Evolutionary conservation across 192 early-diverging fungal genomes (phyloP).

Genomic region (Podila epicladia): DNA sequence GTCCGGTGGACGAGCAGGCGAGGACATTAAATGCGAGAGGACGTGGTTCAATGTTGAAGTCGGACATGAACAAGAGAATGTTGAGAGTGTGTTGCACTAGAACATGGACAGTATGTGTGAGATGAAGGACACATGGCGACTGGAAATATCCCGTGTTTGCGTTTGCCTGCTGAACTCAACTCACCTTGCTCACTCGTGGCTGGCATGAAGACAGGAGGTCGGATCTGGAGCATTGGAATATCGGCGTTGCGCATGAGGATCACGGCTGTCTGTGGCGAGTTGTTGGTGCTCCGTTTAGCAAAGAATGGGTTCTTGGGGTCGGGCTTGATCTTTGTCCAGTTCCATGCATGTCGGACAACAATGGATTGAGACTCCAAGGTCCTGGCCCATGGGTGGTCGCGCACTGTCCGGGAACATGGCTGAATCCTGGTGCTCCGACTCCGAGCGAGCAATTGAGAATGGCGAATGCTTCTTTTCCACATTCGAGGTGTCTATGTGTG

Average conservation of each 20-base stretch:
- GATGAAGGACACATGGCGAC: background rate
- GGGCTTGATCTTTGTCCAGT: conserved; percentile 49
- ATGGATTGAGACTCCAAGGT: background rate
- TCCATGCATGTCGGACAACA: conserved; percentile 35
- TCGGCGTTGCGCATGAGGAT: conserved; percentile 45
- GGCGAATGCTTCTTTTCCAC: conserved; percentile 46
- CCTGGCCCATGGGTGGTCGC: background rate
- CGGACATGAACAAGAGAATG: conserved; percentile 43
- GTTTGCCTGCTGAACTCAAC: background rate
- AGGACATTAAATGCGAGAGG: conserved; percentile 31
- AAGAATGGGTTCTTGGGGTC: conserved; percentile 51
- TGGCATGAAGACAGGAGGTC: conserved; percentile 37
- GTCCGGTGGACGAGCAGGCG: conserved; percentile 44
- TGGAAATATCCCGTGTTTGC: background rate
- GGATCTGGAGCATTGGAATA: conserved; percentile 42
- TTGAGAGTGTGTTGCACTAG: conserved; percentile 46
- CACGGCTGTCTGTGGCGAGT: conserved; percentile 37
- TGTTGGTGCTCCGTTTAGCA: conserved; percentile 34
- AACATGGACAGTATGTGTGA: background rate
- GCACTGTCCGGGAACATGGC: conserved; percentile 17
- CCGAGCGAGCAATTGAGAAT: conserved; percentile 8
- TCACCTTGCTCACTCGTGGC: conserved; percentile 37
- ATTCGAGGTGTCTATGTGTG: conserved; percentile 3
- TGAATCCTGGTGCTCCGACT: conserved; percentile 22
- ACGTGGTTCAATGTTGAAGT: conserved; percentile 41